Evolutionary conservation across 306 rosid genomes (phyloP), one percentile per base, ranked within the genome.

Genomic region (Ormosia emarginata): DNA sequence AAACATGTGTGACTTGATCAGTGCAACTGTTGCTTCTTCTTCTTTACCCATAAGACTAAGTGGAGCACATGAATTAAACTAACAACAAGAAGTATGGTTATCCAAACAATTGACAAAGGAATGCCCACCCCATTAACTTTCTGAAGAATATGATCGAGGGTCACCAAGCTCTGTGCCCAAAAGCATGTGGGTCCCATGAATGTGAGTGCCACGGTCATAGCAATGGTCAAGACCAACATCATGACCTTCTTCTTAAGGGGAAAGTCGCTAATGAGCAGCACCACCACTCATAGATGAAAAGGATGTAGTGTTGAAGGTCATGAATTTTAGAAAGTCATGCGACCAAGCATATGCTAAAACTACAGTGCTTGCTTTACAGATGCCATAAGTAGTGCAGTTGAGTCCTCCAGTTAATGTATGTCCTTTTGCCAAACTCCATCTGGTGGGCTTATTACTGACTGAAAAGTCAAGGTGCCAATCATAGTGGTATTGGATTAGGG

Each of bases 341-440:
- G 68, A 3, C 55, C 10, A 65, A 5, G 9, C 39, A 59, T 71
- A 43, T 2, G 58, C 80, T 1, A 66, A 5, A 13, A 80, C 67
- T 8, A 83, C 50, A 4, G 85, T 86, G 15, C 90, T 81, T n/a
- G 79, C 85, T 2, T 49, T 4, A 7, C 85, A 86, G 1, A 34
- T 36, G 18, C 69, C 14, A 2, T 75, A 0, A 5, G n/a, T 0
- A 1, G 24, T 34, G 75, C 86, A 82, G 3, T n/a, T 37, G 29
- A 8, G 1, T 1, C 43, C 79, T 13, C 74, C 79, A 3, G 34
- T 9, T 18, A 0, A 0, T 0, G 50, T 65, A 13, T 24, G 1
- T 56, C 66, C 15, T 61, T 71, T 67, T 86, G 79, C 88, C 82
- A 71, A 6, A 81, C 85, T 8, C 88, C 85, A 36, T 85, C 85